Base-by-base conservation (phyloP, 495 filamentous ascomycete species). In the Annulohypoxylon bovei region DNA sequence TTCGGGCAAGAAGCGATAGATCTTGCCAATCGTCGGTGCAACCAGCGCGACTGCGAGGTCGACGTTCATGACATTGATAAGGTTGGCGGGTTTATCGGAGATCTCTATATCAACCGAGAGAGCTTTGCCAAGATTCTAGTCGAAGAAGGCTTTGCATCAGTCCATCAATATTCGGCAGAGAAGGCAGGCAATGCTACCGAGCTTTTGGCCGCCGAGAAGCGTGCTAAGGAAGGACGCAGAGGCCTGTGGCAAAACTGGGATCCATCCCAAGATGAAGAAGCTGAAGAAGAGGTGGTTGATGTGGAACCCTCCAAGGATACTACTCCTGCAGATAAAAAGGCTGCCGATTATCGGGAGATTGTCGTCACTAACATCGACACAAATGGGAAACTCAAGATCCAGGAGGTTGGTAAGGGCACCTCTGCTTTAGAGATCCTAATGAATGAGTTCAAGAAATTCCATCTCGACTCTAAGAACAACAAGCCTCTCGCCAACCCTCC, bases 1-100 rank as follows among this genome's bases (percentile, higher is more conserved):
- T 98, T 96, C 68, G 96, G 96, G 9, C 90, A 95, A 74, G 96
- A 99, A 81, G 95, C 95, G 1, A 88, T 96, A 54, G 94, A 98
- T 30, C 88, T 97, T 69, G 93, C 93, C 25, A 93, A 92, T 78
- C 90, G 87, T 57, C 90, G 93, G 40, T 92, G 90, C 80, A 90
- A 94, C 83, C 96, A 99, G 83, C 89, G 96, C 47, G 96, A 99
- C 74, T 94, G 97, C 42, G 95, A 98, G 81, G 93, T 99, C 64
- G 93, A 98, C 65, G 89, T 99, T 8, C 91, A 97, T 79, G 94
- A 93, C 75, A 92, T 92, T 57, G 96, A 99, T 82, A 97, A 97
- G 83, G 89, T 93, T 32, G 96, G 96, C 71, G 96, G 95, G 59
- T 99, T 99, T 84, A 97, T 99, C 70, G 96, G 96, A 50, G 92